Evolutionary conservation across 108 stramenopile genomes (phyloP), one percentile per base, ranked within the genome.

Genomic region (Pseudonitzschia pungens): DNA sequence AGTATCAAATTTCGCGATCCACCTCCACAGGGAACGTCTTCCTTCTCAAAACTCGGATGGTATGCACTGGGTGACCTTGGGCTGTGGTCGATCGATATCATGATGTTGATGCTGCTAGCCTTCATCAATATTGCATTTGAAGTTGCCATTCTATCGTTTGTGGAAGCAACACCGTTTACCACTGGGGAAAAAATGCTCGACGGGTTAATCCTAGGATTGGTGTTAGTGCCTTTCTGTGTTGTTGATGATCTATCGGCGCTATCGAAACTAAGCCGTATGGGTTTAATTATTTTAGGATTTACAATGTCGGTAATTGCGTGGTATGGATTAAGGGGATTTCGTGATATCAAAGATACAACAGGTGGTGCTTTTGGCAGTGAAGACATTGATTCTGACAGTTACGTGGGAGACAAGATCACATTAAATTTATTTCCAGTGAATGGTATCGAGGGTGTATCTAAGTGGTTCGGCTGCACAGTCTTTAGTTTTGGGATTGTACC

Each of bases 381-480:
- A 44, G 45, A 72, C 14, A 72, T 41, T 0, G 36, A 72, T 7
- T 14, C 10, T 29, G 41, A 0, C 12, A 29, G 5, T 29, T 22
- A 45, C 57, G 62, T 43, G 2, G 44, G 51, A 7, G 31, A 62
- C 60, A 18, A n/a, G 9, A 74, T 14, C 26, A 57, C 69, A 22
- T 36, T 75, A 7, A 45, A 56, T 28, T 79, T 71, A 66, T 33
- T 74, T 29, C 78, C 74, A 20, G 21, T 43, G 12, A 58, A 82
- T 59, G 77, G 74, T 33, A 18, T 87, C 52, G 69, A 77, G 2
- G 92, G 78, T 18, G 78, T 82, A 4, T 82, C 82, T 33, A 83
- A 84, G 50, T 93, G 87, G 89, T 93, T 90, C 68, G 92, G 92
- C 14, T 84, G 88, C 31, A 68, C 74, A 9, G 92, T 88, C 0